Percentiles rank a stretch among this genome's conserved stretches.
Evolutionary conservation across 2,329 filamentous ascomycete genomes (phyloP).

Genomic region (Herpotrichia juniperi): DNA sequence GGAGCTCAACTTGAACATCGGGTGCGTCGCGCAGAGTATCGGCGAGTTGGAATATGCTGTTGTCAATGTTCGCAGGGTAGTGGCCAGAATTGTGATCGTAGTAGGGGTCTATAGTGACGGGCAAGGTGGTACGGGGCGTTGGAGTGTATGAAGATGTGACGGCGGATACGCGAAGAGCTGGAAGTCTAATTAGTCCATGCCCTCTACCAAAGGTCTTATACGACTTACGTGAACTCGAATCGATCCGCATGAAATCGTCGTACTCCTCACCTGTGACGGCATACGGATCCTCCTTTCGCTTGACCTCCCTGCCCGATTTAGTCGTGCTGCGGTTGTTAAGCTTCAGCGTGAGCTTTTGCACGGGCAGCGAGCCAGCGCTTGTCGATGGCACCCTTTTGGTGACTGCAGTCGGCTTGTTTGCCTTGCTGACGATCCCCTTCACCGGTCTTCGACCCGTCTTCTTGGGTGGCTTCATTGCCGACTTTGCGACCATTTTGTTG

Average conservation of each 20-base stretch:
- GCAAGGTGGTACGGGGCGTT: not conserved
- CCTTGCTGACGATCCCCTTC: too few species aligned
- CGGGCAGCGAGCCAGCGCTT: not conserved
- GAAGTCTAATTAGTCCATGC: not conserved
- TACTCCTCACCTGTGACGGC: not conserved
- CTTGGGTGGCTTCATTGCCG: too few species aligned
- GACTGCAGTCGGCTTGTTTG: not conserved
- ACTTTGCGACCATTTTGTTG: too few species aligned
- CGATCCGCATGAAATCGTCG: not conserved
- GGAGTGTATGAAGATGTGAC: not conserved
- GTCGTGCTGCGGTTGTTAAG: not conserved
- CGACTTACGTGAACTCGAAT: not conserved
- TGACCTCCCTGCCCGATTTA: not conserved
- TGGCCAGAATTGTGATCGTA: not conserved
- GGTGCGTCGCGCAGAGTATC: constrained; percentile 3
- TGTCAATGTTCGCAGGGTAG: constrained; percentile 1
- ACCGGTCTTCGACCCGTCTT: too few species aligned
- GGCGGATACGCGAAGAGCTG: not conserved
- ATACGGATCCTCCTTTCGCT: not conserved
- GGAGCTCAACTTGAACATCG: constrained; percentile 21
- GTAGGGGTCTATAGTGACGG: not conserved
- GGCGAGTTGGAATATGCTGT: constrained; percentile 7
- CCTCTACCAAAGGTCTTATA: not conserved
- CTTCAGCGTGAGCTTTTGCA: not conserved
- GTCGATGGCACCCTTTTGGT: not conserved